Conservation (phyloP, 2,329 filamentous ascomycete genomes). For the Aspergillus novoparasiticus region DNA sequence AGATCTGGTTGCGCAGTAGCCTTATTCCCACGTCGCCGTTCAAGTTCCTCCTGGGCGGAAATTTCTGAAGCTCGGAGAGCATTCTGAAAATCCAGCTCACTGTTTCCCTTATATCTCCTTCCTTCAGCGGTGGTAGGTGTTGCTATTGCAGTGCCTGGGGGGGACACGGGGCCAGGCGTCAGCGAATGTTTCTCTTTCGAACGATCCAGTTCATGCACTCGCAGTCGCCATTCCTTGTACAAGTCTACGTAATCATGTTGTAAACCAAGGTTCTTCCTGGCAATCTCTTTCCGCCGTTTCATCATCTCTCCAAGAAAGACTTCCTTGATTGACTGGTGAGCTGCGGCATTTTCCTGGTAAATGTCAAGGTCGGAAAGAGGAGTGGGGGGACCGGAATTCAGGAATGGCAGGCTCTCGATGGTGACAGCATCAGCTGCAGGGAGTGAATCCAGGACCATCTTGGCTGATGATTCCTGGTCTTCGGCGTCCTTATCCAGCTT, state of each 20-base stretch:
- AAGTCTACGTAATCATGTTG: conserved; percentile 43
- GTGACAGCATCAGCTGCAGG: conserved; percentile 33
- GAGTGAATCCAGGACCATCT: conserved; percentile 19
- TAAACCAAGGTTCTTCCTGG: conserved; percentile 43
- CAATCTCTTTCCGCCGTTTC: conserved; percentile 40
- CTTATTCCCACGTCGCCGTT: conserved; percentile 46
- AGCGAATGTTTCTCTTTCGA: conserved; percentile 40
- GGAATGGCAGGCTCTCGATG: conserved; percentile 50
- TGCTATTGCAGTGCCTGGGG: conserved; percentile 35
- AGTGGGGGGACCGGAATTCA: conserved; percentile 45
- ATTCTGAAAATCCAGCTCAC: conserved; percentile 53
- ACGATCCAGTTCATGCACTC: conserved; percentile 46
- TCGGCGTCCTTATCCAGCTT: conserved; percentile 20
- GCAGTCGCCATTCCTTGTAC: conserved; percentile 50
- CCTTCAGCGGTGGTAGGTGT: conserved; percentile 40
- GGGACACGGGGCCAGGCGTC: conserved; percentile 39
- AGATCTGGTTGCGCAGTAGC: conserved; percentile 48
- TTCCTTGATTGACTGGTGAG: conserved; percentile 43
- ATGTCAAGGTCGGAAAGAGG: conserved; percentile 49
- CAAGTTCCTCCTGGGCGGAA: conserved; percentile 50
- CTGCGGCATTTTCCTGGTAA: conserved; percentile 44
- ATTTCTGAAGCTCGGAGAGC: conserved; percentile 52
- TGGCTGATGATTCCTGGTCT: conserved; percentile 16
- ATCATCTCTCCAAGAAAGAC: conserved; percentile 41
- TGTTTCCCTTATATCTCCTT: conserved; percentile 51